Evolutionary conservation across 2,329 filamentous ascomycete species (phyloP).

Genomic region (Hortaea werneckii): DNA sequence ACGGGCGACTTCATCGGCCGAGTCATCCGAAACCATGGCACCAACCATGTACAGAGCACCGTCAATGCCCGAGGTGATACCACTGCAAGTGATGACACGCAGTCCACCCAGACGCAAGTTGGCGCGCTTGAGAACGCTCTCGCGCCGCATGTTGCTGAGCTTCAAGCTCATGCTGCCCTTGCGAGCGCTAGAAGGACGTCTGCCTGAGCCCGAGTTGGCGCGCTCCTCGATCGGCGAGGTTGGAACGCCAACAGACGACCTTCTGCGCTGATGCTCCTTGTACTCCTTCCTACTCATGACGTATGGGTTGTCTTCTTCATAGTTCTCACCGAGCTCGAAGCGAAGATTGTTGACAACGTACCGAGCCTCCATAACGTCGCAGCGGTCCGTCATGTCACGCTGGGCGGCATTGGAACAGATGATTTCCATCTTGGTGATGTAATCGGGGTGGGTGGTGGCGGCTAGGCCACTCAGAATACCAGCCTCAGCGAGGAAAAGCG

Average conservation of each 20-base stretch:
- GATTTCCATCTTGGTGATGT: slow-evolving; percentile 70
- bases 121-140: slow-evolving; percentile 69
- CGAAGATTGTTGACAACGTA: slow-evolving; percentile 89
- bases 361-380: slow-evolving; percentile 72
- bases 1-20: slow-evolving; percentile 64
- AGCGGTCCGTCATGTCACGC: slow-evolving; percentile 62
- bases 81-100: slow-evolving; percentile 70
- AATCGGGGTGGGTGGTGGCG: slow-evolving; percentile 74
- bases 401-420: slow-evolving; percentile 65
- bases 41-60: slow-evolving; percentile 76
- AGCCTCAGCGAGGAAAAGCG: slow-evolving; percentile 64
- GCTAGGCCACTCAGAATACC: slow-evolving; percentile 70
- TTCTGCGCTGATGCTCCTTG: slow-evolving; percentile 39
- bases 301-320: slow-evolving; percentile 68
- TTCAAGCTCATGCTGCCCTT: slow-evolving; percentile 80
- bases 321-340: slow-evolving; percentile 67
- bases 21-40: slow-evolving; percentile 67
- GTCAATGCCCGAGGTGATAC: slow-evolving; percentile 70
- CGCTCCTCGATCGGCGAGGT: slow-evolving; percentile 22
- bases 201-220: slow-evolving; percentile 19
- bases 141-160: slow-evolving; percentile 61
- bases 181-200: slow-evolving; percentile 37
- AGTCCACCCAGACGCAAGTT: slow-evolving; percentile 60
- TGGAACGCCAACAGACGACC: slow-evolving; percentile 31
- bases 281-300: slow-evolving; percentile 57